Conservation (phyloP, 179 eudicot species). For the Beta lomatogona region DNA sequence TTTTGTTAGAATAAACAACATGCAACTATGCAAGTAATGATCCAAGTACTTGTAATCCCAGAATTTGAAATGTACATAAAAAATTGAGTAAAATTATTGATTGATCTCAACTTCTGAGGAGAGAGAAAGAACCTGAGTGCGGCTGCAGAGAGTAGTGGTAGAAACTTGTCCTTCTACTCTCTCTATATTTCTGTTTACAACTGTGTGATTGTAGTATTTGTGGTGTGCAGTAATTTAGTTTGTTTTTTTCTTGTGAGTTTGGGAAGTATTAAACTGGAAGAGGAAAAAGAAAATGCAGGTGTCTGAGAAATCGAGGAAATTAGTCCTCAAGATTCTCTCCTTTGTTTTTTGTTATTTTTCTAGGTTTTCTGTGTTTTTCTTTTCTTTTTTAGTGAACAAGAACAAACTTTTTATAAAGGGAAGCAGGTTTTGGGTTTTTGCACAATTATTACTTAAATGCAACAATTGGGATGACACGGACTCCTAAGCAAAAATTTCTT, state of each 20-base stretch:
- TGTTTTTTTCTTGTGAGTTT: background rate
- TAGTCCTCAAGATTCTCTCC: background rate
- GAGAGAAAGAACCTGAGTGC: conserved; percentile 6
- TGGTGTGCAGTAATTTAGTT: background rate
- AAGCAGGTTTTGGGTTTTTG: background rate
- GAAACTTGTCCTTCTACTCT: background rate
- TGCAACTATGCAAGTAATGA: background rate
- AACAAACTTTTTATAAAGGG: conserved; percentile 4
- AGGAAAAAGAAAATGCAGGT: background rate
- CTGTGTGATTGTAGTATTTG: conserved; percentile 1
- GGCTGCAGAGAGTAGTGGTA: conserved; percentile 8
- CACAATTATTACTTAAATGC: no score
- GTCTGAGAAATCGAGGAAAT: conserved; percentile 30
- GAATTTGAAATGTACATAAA: background rate
- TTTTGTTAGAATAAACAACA: no score
- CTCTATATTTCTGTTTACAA: background rate
- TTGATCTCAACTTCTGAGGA: conserved; percentile 9
- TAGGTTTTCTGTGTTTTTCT: background rate
- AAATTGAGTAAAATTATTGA: background rate
- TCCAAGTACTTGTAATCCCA: background rate
- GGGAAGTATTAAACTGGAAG: background rate
- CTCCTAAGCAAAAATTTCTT: no score
- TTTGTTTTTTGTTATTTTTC: background rate
- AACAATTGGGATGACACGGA: no score
- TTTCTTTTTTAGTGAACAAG: background rate